Evolutionary conservation across 2,329 filamentous ascomycete genomes (phyloP), one percentile per base, ranked within the genome.

Genomic region (Xylaria sp.): DNA sequence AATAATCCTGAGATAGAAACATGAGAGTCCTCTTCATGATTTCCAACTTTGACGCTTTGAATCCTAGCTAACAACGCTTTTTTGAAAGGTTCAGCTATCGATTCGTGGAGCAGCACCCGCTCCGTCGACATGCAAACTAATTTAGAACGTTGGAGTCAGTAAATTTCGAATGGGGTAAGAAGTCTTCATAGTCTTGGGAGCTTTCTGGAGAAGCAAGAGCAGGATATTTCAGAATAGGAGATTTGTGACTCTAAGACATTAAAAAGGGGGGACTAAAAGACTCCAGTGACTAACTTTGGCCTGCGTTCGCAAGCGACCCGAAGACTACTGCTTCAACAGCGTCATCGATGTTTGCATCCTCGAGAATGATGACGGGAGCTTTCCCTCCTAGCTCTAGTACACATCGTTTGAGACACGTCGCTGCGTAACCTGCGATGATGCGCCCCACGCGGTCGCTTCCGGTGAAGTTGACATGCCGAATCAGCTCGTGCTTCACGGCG

Each of bases 51-150:
- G 58, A 69, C 38, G 13, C 11, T 0, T 90, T 91, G 0, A 84
- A 84, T 31, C 92, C 90, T 5, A 88, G 81, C 70, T 89, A 75
- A 74, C 3, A 87, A 72, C 70, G 80, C 81, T 49, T 77, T 73
- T 65, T 82, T 81, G 66, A 89, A 89, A n/a, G 79, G 76, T 1
- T 75, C 75, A 9, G 75, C 78, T 47, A 89, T 70, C 25, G 79
- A 77, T 65, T 81, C 80, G 76, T 88, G 86, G 3, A 89, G 84
- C 9, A 89, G 73, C 36, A 96, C 90, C 31, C 89, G 87, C 80
- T 96, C 93, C 0, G 93, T 96, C 20, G 86, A 86, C 92, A 96
- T 96, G 83, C 93, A 96, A 51, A 96, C 88, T n/a, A n/a, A n/a
- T n/a, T n/a, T n/a, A n/a, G n/a, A n/a, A n/a, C n/a, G n/a, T n/a